Percentiles rank a stretch among this genome's conserved stretches.
Conservation (phyloP, 768 basidiomycete species). For the Galerina marginata region DNA sequence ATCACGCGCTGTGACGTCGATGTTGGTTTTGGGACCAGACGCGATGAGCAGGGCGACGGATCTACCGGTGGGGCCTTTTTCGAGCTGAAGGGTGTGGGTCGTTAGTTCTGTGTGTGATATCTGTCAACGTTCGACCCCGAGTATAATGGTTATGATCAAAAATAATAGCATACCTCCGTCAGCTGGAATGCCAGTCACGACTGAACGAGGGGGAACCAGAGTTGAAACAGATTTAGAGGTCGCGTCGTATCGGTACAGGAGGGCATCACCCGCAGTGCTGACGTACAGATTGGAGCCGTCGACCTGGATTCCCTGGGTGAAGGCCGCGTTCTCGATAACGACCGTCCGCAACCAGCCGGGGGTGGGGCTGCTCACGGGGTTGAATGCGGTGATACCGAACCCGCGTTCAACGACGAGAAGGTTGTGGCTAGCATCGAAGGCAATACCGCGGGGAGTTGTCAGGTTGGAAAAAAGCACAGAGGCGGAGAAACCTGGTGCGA, state of each 20-base stretch:
- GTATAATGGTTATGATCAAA: neutral
- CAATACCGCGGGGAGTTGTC: constrained; percentile 46
- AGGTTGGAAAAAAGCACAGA: constrained; percentile 46
- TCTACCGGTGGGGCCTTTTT: constrained; percentile 21
- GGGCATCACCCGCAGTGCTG: constrained; percentile 41
- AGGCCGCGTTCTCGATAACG: constrained; percentile 38
- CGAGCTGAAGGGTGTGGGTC: constrained; percentile 46
- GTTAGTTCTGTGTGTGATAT: constrained; percentile 37
- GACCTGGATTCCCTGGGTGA: constrained; percentile 50
- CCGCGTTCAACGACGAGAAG: constrained; percentile 50
- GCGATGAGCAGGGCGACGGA: constrained; percentile 40
- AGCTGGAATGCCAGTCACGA: constrained; percentile 40
- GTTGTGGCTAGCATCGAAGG: constrained; percentile 42
- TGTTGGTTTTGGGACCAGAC: constrained; percentile 43
- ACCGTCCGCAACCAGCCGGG: constrained; percentile 43
- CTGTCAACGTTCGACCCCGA: neutral
- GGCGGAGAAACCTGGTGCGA: constrained; percentile 40
- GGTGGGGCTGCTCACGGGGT: constrained; percentile 23
- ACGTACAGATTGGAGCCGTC: constrained; percentile 41
- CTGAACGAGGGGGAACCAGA: constrained; percentile 19
- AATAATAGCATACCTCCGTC: constrained; percentile 41
- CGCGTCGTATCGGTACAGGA: constrained; percentile 43
- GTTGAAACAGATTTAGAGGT: constrained; percentile 31
- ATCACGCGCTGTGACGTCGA: constrained; percentile 47
- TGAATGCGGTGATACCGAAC: constrained; percentile 46